Conservation (phyloP, 2,329 filamentous ascomycete species). For the Metarhizium guizhouense region DNA sequence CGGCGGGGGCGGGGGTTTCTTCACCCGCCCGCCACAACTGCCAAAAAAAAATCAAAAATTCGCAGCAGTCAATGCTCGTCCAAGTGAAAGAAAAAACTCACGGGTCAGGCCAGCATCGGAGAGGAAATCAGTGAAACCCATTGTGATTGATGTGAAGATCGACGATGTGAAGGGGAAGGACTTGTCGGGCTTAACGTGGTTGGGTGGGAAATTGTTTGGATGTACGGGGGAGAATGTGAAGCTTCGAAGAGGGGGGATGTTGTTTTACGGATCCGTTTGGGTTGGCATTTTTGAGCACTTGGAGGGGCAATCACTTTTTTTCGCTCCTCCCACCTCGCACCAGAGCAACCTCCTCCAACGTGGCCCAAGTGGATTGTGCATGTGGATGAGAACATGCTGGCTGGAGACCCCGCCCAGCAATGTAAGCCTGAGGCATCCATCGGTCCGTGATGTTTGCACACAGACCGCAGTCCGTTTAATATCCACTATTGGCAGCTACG, state of each 20-base stretch:
- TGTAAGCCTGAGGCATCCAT: conserved; percentile 1
- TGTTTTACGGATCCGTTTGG: background rate
- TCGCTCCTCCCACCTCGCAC: background rate
- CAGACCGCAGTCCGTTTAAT: no score
- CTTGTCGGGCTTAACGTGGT: background rate
- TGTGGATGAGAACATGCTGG: no score
- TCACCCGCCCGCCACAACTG: background rate
- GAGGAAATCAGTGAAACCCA: conserved; percentile 60
- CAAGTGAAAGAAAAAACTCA: conserved; percentile 8
- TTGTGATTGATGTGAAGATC: conserved; percentile 24
- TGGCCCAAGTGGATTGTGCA: background rate
- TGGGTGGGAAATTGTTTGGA: background rate
- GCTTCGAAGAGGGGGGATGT: conserved; percentile 2
- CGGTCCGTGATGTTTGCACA: no score
- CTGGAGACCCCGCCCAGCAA: background rate
- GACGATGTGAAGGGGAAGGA: background rate
- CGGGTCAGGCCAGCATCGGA: conserved; percentile 48
- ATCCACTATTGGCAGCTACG: no score
- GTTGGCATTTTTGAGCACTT: background rate
- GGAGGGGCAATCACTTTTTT: conserved; percentile 5
- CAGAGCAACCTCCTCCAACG: background rate
- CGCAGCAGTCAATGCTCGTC: background rate
- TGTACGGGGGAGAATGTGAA: background rate
- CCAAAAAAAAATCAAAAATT: background rate
- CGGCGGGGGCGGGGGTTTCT: conserved; percentile 1